Evolutionary conservation across 306 rosid genomes (phyloP), one percentile per base, ranked within the genome.

Genomic region (Erythrophleum fordii): DNA sequence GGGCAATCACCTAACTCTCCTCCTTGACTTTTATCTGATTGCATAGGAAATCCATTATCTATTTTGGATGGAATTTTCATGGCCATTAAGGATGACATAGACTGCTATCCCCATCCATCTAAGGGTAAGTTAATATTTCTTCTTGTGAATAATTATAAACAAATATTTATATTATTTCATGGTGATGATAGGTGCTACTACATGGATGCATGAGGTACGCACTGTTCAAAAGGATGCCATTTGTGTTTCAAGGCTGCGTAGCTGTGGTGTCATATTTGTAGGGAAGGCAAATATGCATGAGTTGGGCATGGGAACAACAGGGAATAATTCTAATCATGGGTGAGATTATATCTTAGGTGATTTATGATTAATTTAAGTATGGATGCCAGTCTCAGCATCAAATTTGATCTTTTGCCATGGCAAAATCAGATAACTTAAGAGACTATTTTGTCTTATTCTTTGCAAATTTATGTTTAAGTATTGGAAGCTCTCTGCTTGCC

Each of bases 241-340:
- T 83, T 65, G 86, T 81, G 97, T 93, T 69, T 85, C 97, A 37
- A 91, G 80, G 77, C 82, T 95, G 73, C 97, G 99, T 49, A 76
- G 90, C 77, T 95, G 99, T 56, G 99, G 99, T 49, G 97, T 89
- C 64, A 90, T 95, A 77, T 86, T 95, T 73, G 41, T 93, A 37
- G 99, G 99, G 83, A 95, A 95, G 85, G 95, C 97, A 80, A 95
- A 95, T 82, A 95, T 95, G 99, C 99, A 95, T 41, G 99, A 95
- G 82, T 31, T 93, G 60, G 99, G 99, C 83, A 91, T 95, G 97
- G 99, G 99, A 73, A 91, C 97, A n/a, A 95, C 99, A 13, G 99
- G 99, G 81, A 95, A 91, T 80, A 95, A 95, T 90, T 81, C 97
- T 76, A 90, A 95, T 64, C 90, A 89, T 14, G 99, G 99, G 99